Evolutionary conservation across 495 filamentous ascomycete genomes (phyloP).

Genomic region (Penicillium silybi): DNA sequence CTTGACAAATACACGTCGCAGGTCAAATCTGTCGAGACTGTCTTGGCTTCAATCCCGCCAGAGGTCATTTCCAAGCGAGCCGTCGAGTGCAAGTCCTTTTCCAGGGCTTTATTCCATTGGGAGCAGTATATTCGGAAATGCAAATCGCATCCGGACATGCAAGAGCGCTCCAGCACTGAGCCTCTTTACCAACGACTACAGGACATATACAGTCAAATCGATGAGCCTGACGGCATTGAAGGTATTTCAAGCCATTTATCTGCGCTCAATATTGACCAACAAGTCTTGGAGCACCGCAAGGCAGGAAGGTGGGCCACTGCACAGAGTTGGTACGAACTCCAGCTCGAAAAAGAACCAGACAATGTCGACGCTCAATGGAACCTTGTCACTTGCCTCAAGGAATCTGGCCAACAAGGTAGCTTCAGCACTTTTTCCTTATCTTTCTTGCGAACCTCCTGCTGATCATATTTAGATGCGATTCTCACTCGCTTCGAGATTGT

Average conservation of each 20-base stretch:
- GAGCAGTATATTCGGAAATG: constrained; percentile 80
- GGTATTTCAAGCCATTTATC: constrained; percentile 84
- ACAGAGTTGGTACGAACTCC: constrained; percentile 95
- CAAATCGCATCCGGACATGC: constrained; percentile 32
- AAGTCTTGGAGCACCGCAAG: constrained; percentile 86
- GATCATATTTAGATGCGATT: constrained; percentile 61
- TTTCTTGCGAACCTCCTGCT: constrained; percentile 2
- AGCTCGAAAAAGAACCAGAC: constrained; percentile 71
- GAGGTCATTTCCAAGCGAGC: constrained; percentile 81
- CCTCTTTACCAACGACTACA: constrained; percentile 73
- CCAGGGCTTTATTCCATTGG: constrained; percentile 87
- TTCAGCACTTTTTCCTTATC: constrained; percentile 10
- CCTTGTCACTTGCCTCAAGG: constrained; percentile 82
- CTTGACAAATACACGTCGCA: constrained; percentile 46
- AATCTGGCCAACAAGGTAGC: constrained; percentile 84
- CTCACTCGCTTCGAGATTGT: constrained; percentile 80
- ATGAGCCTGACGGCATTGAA: constrained; percentile 95
- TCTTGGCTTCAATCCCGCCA: constrained; percentile 71
- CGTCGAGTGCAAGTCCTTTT: constrained; percentile 87
- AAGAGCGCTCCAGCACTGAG: constrained; percentile 44
- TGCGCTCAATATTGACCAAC: constrained; percentile 81
- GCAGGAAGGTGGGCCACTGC: constrained; percentile 96
- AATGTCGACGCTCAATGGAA: constrained; percentile 75
- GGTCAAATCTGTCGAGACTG: constrained; percentile 56
- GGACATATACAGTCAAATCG: constrained; percentile 92